Conservation (phyloP, 225 moss, liverwort and hornwort species). For the Thuidium tamariscinum region DNA sequence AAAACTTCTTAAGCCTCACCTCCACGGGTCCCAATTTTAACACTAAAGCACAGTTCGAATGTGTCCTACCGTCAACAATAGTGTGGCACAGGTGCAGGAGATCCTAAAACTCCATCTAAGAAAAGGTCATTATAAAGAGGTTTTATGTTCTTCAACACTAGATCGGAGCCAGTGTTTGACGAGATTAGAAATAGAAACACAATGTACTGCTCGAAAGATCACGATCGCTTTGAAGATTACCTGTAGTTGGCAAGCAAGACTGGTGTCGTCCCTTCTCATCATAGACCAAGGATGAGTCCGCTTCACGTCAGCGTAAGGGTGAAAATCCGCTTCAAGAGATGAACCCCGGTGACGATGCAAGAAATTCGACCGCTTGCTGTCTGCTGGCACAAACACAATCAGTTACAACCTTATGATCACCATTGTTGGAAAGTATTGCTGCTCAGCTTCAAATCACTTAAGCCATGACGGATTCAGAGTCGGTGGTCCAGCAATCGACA, state of each 20-base stretch:
- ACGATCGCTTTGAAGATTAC: not conserved
- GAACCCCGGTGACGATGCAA: constrained; percentile 23
- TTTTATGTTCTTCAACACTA: not conserved
- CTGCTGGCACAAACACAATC: not conserved
- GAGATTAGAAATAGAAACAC: not conserved
- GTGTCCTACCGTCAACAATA: not conserved
- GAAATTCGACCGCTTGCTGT: constrained; percentile 29
- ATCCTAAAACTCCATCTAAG: not conserved
- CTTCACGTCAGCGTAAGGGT: constrained; percentile 11
- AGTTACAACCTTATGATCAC: not conserved
- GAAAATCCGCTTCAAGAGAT: constrained; percentile 9
- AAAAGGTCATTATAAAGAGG: not conserved
- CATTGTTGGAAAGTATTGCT: not conserved
- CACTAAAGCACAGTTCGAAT: not conserved
- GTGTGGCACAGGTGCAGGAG: not conserved
- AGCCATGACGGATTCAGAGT: not conserved
- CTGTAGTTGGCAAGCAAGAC: constrained; percentile 66
- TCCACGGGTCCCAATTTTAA: too few relatives aligned
- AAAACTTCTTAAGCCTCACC: not conserved
- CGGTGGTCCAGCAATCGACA: not conserved
- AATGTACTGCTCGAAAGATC: not conserved
- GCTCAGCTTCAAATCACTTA: not conserved
- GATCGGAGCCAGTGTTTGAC: not conserved
- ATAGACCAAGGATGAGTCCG: constrained; percentile 29
- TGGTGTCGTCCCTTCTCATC: constrained; percentile 24